Conservation (phyloP, 225 moss, liverwort and hornwort genomes). For the Physcomitrium patens region DNA sequence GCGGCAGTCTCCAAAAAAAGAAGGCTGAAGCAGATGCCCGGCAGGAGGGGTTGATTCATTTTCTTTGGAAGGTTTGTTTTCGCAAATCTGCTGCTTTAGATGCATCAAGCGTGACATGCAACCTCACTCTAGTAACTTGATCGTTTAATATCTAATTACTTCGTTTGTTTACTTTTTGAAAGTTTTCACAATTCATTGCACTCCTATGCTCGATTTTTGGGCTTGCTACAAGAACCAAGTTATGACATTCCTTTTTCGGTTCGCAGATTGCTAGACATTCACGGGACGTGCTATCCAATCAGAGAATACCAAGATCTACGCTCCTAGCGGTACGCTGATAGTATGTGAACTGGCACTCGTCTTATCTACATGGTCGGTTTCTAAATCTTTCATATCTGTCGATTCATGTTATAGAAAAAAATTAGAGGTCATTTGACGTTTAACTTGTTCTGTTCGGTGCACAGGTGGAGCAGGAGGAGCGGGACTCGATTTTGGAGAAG, state of each 20-base stretch:
- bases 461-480: constrained; percentile 68
- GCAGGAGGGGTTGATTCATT: constrained; percentile 60
- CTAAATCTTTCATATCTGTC: background rate
- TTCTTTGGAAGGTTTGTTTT: constrained; percentile 66
- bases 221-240: background rate
- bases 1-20: constrained; percentile 56
- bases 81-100: background rate
- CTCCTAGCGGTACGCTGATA: constrained; percentile 47
- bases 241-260: constrained; percentile 20
- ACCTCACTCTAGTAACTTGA: background rate
- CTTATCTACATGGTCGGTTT: background rate
- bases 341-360: background rate
- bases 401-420: background rate
- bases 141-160: too few relatives aligned
- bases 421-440: constrained; percentile 10
- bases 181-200: too few relatives aligned
- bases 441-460: constrained; percentile 26
- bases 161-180: too few relatives aligned
- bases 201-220: background rate
- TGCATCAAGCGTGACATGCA: background rate
- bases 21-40: constrained; percentile 67
- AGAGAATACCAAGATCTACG: constrained; percentile 56
- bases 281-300: constrained; percentile 68
- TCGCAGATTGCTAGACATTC: constrained; percentile 79
- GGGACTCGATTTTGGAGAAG: constrained; percentile 62